phyloP scores from a whole-genome alignment of 2,329 filamentous ascomycete genomes.

The Gyromitra esculenta region DNA sequence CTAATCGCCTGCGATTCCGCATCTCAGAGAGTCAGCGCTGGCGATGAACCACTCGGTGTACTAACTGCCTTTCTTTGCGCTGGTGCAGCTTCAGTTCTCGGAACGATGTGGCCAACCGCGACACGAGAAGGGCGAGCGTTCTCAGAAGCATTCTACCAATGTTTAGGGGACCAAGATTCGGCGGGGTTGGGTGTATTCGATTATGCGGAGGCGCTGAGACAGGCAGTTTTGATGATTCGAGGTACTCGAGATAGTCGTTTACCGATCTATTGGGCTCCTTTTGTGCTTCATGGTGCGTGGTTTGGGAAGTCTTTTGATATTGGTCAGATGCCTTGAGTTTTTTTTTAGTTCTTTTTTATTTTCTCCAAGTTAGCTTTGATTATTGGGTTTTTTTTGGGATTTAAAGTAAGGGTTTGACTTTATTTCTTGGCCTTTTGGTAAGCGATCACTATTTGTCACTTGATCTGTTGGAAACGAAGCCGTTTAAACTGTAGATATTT shows the following conservation, averaged over 20 bases:
- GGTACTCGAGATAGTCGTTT: background rate
- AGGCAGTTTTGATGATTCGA: slow-evolving; percentile 11
- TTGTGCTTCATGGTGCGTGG: slow-evolving; percentile 28
- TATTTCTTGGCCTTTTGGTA: background rate
- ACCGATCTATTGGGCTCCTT: slow-evolving; percentile 24
- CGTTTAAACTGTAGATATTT: background rate
- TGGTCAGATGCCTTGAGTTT: background rate
- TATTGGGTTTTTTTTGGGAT: background rate
- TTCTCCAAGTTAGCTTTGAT: background rate
- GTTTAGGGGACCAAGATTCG: slow-evolving; percentile 1
- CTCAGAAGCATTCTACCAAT: slow-evolving; percentile 10
- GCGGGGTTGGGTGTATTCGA: background rate
- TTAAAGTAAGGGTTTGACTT: background rate
- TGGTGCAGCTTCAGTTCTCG: slow-evolving; percentile 14
- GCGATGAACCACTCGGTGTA: slow-evolving; percentile 18
- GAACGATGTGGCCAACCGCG: slow-evolving; percentile 26
- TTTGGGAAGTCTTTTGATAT: slow-evolving; percentile 15
- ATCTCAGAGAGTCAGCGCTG: slow-evolving; percentile 2
- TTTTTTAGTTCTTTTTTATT: background rate
- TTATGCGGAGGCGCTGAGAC: slow-evolving; percentile 6
- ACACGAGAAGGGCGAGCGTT: slow-evolving; percentile 16
- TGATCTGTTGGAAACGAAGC: background rate
- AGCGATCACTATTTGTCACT: background rate
- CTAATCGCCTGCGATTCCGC: slow-evolving; percentile 20
- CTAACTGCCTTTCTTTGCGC: slow-evolving; percentile 20